phyloP scores from a whole-genome alignment of 768 basidiomycete species.

The Scleroderma citrinum region DNA sequence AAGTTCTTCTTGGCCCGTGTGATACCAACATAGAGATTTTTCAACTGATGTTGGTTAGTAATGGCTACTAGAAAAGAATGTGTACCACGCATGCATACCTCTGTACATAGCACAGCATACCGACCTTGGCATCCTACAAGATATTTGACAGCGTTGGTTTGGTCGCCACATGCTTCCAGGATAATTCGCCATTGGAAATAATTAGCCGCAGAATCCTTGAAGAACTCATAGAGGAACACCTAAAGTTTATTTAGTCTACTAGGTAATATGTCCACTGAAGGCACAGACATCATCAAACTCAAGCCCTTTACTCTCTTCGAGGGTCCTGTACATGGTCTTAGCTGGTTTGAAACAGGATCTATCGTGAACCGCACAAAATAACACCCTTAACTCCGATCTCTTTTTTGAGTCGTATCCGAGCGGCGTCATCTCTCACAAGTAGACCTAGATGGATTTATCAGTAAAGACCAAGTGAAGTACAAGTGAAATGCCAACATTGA shows the following conservation, averaged over 20 bases:
- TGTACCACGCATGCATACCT: slow-evolving; percentile 32
- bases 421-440: neutral
- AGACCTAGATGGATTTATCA: neutral
- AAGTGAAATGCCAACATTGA: neutral
- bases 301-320: slow-evolving; percentile 9
- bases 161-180: slow-evolving; percentile 24
- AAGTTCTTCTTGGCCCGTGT: slow-evolving; percentile 64
- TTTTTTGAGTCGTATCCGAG: neutral
- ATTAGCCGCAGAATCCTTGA: slow-evolving; percentile 53
- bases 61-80: neutral
- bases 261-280: neutral
- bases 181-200: slow-evolving; percentile 56
- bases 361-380: neutral
- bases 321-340: slow-evolving; percentile 1
- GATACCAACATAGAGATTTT: slow-evolving; percentile 64
- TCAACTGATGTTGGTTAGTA: slow-evolving; percentile 38
- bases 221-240: slow-evolving; percentile 75
- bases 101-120: slow-evolving; percentile 52
- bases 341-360: neutral
- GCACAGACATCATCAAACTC: slow-evolving; percentile 5
- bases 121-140: slow-evolving; percentile 36
- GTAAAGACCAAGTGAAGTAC: neutral
- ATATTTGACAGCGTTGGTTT: slow-evolving; percentile 34
- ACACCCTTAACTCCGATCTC: neutral
- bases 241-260: slow-evolving; percentile 18